These are phyloP conservation scores for Calonectria hawksworthii DNA, from an alignment of 2,329 filamentous ascomycete species.

Conservation along the genomic window DNA sequence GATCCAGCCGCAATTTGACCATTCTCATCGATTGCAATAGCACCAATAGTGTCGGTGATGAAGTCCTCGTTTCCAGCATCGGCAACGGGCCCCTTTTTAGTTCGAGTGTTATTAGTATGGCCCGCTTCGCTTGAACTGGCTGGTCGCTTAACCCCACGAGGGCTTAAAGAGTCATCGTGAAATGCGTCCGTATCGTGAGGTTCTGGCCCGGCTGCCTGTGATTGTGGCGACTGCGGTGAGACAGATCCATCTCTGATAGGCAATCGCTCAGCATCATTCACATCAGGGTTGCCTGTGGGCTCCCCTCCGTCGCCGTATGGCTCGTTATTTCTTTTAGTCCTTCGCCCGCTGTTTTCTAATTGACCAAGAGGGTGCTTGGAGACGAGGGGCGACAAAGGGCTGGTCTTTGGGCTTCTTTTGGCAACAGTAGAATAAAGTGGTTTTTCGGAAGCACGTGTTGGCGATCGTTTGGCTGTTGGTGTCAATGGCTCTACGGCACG, in stretches of 20 bases:
- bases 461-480: conserved; percentile 21
- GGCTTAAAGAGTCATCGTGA: conserved; percentile 30
- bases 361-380: conserved; percentile 23
- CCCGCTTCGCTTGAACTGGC: conserved; percentile 35
- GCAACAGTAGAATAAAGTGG: conserved; percentile 35
- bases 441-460: conserved; percentile 22
- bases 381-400: conserved; percentile 26
- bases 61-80: conserved; percentile 64
- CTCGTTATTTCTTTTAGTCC: conserved; percentile 18
- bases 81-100: conserved; percentile 38
- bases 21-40: conserved; percentile 88
- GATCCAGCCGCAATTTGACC: conserved; percentile 95
- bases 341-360: conserved; percentile 18
- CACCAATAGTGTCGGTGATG: conserved; percentile 94
- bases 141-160: conserved; percentile 55
- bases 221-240: conserved; percentile 30
- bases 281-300: conserved; percentile 3
- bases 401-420: conserved; percentile 22
- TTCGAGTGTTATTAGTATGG: conserved; percentile 22
- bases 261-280: conserved; percentile 15
- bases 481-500: conserved; percentile 30
- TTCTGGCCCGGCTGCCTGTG: neutral
- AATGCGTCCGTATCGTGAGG: conserved; percentile 4
- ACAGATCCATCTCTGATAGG: conserved; percentile 36
- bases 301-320: conserved; percentile 11